Evolutionary conservation across 1,284 basidiomycete genomes (phyloP), one percentile per base, ranked within the genome.

Genomic region (Rhodotorula sp.): DNA sequence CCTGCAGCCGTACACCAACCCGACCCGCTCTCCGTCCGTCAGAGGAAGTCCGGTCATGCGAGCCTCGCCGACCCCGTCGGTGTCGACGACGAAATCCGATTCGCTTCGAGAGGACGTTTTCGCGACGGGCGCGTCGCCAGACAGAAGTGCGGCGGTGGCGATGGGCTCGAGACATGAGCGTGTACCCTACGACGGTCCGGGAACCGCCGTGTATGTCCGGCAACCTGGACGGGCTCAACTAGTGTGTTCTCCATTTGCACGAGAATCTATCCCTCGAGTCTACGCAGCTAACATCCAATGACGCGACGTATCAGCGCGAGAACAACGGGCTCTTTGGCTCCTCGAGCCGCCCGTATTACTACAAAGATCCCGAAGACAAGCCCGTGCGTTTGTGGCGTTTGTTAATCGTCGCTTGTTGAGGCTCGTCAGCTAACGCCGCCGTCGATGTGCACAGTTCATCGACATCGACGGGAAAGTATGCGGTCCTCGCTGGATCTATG

Each of bases 391-490:
- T 5, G 2, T n/a, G 58, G 2, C 18, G 15, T 5, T 39, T 1
- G 18, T 7, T 6, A 29, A 12, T 10, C 18, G 26, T 23, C 3
- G 10, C 5, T 0, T 29, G 39, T 14, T 8, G 5, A 47, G 12
- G 5, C 26, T 16, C 34, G 5, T 10, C 23, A 31, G 60, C 54
- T 29, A 60, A 14, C 14, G 26, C 20, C 21, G 6, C 5, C 5
- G n/a, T 29, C 2, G 18, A 31, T 0, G 7, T 4, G 1, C 39
- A 29, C 52, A 67, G 64, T 76, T 74, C 58, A 64, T 76, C 62
- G 74, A 76, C 26, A 60, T 71, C 26, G 74, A 76, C 52, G 74
- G 74, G 49, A 71, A 72, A 23, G 64, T 59, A n/a, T 66, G 68
- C 46, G 72, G 74, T 2, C 29, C 62, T 2, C 67, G 74, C 3